Evolutionary conservation across 2,329 filamentous ascomycete genomes (phyloP).

Genomic region (Setomelanomma holmii): DNA sequence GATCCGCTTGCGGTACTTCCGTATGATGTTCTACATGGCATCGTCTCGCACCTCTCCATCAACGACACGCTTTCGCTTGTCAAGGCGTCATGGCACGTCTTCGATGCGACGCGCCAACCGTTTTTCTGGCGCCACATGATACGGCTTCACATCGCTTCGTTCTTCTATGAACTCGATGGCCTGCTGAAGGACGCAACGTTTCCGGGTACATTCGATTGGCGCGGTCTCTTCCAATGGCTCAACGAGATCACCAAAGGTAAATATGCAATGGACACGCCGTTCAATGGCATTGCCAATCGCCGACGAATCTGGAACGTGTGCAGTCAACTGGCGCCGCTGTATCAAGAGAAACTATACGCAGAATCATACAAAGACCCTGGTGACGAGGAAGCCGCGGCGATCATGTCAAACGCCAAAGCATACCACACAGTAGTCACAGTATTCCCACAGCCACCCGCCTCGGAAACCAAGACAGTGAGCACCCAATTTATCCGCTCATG

Average conservation of each 20-base stretch:
- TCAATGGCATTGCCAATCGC: constrained; percentile 42
- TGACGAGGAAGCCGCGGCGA: constrained; percentile 11
- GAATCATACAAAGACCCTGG: neutral
- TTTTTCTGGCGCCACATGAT: constrained; percentile 24
- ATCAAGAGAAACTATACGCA: neutral
- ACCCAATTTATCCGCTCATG: constrained; percentile 20
- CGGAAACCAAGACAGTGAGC: neutral
- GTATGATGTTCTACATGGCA: constrained; percentile 15
- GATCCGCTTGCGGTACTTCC: constrained; percentile 21
- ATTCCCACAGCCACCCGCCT: constrained; percentile 10
- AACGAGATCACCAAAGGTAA: constrained; percentile 19
- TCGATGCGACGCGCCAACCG: constrained; percentile 6
- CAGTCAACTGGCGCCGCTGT: constrained; percentile 8
- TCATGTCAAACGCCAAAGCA: constrained; percentile 5
- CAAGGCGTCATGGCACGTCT: constrained; percentile 19
- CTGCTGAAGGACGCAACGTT: neutral
- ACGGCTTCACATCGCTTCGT: constrained; percentile 15
- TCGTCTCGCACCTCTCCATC: constrained; percentile 11
- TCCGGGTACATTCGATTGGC: constrained; percentile 18
- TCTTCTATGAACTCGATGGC: constrained; percentile 18
- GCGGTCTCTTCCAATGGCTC: constrained; percentile 31
- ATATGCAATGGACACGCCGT: constrained; percentile 26
- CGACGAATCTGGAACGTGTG: constrained; percentile 37
- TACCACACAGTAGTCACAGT: constrained; percentile 13
- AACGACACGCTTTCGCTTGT: constrained; percentile 16